Conservation (phyloP, 2,329 filamentous ascomycete genomes). For the Lasiodiplodia sp. region DNA sequence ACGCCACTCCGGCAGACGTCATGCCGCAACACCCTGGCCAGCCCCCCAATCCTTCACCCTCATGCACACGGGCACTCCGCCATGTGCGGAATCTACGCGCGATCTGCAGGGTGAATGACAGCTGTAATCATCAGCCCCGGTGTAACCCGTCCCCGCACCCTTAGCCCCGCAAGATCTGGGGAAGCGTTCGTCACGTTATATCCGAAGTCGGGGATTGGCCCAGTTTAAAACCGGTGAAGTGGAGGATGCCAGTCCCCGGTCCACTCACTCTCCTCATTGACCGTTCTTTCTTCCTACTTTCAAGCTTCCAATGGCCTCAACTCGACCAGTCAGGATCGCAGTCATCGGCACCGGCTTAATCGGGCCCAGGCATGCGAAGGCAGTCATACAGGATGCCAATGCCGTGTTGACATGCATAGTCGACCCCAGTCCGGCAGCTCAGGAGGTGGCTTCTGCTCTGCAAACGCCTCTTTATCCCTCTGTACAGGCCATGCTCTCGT, state of each 20-base stretch:
- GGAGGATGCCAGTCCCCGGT: neutral
- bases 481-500: slow-evolving; percentile 54
- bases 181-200: slow-evolving; percentile 2
- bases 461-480: slow-evolving; percentile 50
- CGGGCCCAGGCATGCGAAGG: slow-evolving; percentile 59
- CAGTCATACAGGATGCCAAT: slow-evolving; percentile 49
- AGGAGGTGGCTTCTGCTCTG: slow-evolving; percentile 46
- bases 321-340: slow-evolving; percentile 47
- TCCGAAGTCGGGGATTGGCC: slow-evolving; percentile 13
- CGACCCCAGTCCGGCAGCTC: slow-evolving; percentile 53
- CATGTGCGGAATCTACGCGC: slow-evolving; percentile 21
- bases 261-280: neutral
- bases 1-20: slow-evolving; percentile 15
- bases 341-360: slow-evolving; percentile 60
- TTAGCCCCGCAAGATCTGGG: slow-evolving; percentile 10
- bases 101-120: slow-evolving; percentile 1
- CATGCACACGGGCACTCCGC: neutral
- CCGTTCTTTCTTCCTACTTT: neutral
- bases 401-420: slow-evolving; percentile 55
- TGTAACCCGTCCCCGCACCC: slow-evolving; percentile 2
- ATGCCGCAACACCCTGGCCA: neutral
- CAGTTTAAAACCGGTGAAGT: neutral
- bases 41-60: neutral
- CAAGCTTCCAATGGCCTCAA: slow-evolving; percentile 27
- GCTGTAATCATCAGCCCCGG: neutral